Evolutionary conservation across 495 filamentous ascomycete genomes (phyloP).

Genomic region (Talaromyces proteolyticus): DNA sequence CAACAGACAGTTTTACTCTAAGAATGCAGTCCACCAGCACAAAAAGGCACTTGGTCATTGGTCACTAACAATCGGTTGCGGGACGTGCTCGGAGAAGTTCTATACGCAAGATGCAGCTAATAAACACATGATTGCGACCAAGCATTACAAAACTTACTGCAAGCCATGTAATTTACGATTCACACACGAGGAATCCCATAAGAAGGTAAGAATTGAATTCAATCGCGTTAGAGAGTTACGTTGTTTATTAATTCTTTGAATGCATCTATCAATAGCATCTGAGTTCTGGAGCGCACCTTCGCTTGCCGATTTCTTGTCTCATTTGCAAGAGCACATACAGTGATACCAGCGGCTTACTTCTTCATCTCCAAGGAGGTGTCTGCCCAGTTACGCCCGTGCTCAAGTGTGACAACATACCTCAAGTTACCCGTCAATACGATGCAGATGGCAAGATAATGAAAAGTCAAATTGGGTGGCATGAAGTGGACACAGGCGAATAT

Average conservation of each 20-base stretch:
- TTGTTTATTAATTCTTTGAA: not conserved
- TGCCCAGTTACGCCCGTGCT: constrained; percentile 26
- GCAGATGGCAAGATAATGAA: constrained; percentile 31
- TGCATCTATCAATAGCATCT: constrained; percentile 35
- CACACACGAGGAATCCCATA: constrained; percentile 29
- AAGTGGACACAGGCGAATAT: constrained; percentile 12
- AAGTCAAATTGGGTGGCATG: constrained; percentile 29
- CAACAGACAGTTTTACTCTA: constrained; percentile 14
- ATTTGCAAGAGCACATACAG: constrained; percentile 35
- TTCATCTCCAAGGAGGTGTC: constrained; percentile 39
- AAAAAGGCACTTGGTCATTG: constrained; percentile 31
- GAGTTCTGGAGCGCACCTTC: constrained; percentile 33
- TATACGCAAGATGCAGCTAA: constrained; percentile 14
- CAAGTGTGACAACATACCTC: constrained; percentile 32
- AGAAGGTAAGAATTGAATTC: constrained; percentile 21
- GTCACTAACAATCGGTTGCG: constrained; percentile 19
- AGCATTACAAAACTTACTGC: constrained; percentile 36
- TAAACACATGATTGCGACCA: constrained; percentile 27
- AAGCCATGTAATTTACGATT: constrained; percentile 25
- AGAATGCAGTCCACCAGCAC: constrained; percentile 23
- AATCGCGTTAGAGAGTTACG: not conserved
- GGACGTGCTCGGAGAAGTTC: constrained; percentile 28
- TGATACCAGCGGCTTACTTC: constrained; percentile 33
- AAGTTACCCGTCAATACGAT: constrained; percentile 24
- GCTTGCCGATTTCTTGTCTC: constrained; percentile 25